Conservation (phyloP, 2,329 filamentous ascomycete genomes). For the Epichloe sp. region DNA sequence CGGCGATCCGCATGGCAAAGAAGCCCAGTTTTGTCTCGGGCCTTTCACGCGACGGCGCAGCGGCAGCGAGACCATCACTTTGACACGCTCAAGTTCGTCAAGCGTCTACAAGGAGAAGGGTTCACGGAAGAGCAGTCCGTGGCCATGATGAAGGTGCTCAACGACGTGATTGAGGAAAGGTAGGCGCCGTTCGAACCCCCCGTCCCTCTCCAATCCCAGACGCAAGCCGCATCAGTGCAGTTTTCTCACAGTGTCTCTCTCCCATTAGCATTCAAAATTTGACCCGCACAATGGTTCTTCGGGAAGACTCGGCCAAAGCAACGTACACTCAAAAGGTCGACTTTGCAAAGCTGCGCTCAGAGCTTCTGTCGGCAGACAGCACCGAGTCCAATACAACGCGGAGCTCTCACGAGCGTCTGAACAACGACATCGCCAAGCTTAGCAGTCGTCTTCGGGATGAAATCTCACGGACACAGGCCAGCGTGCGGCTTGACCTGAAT, state of each 20-base stretch:
- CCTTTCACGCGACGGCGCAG: slow-evolving; percentile 53
- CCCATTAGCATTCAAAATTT: slow-evolving; percentile 74
- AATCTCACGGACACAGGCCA: slow-evolving; percentile 86
- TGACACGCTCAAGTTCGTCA: slow-evolving; percentile 94
- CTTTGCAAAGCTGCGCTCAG: slow-evolving; percentile 91
- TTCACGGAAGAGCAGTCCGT: slow-evolving; percentile 92
- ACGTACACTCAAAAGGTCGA: slow-evolving; percentile 85
- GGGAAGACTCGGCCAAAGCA: slow-evolving; percentile 78
- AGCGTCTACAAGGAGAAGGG: slow-evolving; percentile 76
- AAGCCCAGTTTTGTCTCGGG: slow-evolving; percentile 21
- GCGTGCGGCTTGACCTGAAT: slow-evolving; percentile 83
- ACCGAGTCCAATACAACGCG: slow-evolving; percentile 83
- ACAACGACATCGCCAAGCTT: slow-evolving; percentile 89
- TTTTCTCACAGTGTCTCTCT: too few species aligned
- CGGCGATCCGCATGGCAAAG: background rate
- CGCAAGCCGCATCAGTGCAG: too few species aligned
- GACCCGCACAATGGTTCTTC: slow-evolving; percentile 92
- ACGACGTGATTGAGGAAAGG: slow-evolving; percentile 95
- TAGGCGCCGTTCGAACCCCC: slow-evolving; percentile 15
- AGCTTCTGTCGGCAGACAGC: slow-evolving; percentile 82
- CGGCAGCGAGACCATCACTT: slow-evolving; percentile 78
- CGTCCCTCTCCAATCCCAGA: too few species aligned
- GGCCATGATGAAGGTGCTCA: slow-evolving; percentile 96
- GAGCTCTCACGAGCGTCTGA: slow-evolving; percentile 79
- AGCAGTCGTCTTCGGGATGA: slow-evolving; percentile 84